Conservation (phyloP, 805 yeast species). For the Barnettozyma sucrosica region DNA sequence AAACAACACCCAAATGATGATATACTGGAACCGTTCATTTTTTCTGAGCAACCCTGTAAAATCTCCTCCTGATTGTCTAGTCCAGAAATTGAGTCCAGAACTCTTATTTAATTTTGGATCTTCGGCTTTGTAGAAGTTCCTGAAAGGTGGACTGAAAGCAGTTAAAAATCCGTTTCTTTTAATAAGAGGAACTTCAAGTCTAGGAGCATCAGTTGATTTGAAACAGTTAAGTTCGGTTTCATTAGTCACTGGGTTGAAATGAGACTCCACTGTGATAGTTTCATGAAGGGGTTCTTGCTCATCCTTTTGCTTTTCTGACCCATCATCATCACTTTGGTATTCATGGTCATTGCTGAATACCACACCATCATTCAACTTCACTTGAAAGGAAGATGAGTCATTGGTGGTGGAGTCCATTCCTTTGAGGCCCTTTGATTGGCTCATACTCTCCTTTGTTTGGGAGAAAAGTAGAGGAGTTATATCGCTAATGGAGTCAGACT, state of each 20-base stretch:
- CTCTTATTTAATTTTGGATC: constrained; percentile 11
- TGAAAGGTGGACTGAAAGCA: constrained; percentile 8
- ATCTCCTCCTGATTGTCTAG: constrained; percentile 1
- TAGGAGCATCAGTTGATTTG: not conserved
- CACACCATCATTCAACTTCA: not conserved
- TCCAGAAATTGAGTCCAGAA: constrained; percentile 8
- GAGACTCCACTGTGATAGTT: not conserved
- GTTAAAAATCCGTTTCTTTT: not conserved
- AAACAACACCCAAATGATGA: constrained; percentile 19
- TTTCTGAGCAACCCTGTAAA: not conserved
- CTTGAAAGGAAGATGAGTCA: not conserved
- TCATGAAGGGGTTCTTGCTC: not conserved
- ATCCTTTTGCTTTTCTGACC: not conserved
- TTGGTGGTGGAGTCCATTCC: not conserved
- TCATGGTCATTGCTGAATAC: not conserved
- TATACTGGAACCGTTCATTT: constrained; percentile 3
- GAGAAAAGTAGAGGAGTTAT: constrained; percentile 11
- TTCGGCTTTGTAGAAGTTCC: constrained; percentile 16
- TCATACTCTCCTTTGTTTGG: constrained; percentile 3
- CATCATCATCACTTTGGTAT: not conserved
- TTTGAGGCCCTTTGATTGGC: constrained; percentile 3
- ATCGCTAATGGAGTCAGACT: constrained; percentile 1
- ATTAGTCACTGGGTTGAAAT: constrained; percentile 6
- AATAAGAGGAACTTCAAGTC: not conserved
- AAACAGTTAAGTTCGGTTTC: constrained; percentile 15